Evolutionary conservation across 179 eudicot genomes (phyloP), one percentile per base, ranked within the genome.

Genomic region (Drosera spatulata): DNA sequence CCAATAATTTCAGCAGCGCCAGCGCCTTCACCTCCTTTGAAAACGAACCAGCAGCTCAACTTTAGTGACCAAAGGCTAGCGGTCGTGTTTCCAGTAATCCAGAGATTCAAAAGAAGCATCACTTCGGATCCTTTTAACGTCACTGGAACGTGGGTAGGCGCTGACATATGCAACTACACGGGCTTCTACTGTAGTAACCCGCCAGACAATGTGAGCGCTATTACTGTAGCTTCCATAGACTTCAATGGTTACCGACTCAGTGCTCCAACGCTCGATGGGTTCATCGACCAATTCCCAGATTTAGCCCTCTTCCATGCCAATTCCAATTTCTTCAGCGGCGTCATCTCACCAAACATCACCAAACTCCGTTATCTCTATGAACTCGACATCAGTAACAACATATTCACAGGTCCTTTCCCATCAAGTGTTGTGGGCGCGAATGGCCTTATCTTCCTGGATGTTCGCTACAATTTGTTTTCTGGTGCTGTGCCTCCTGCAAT

Each of bases 261-360:
- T 0, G 88, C 94, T 1, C 86, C 91, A 2, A 62, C 88, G 0
- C 75, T 91, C 2, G 75, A 60, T 4, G 91, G 88, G 10, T 85
- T 91, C 77, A 67, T 91, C 39, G 91, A 91, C 14, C 77, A 73
- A 51, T 77, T 91, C 41, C 91, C 94, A 0, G 96, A 88, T 61
- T 52, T 91, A 46, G 90, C 90, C 3, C 63, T 91, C 10, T 91
- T 91, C 67, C 97, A 91, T 15, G 95, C 96, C 39, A 91, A 91
- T 50, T 81, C 97, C 51, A 91, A 91, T 75, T 66, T 68, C 39
- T 91, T 91, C 47, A 51, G 70, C 0, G 97, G 96, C 14, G 60
- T 66, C 6, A 63, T 91, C 40, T 64, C 94, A 1, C 53, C 82
- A 11, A 66, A 71, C 39, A 79, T 91, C 3, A 74, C 90, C 8